phyloP scores from a whole-genome alignment of 768 basidiomycete species.

The Hygrocybe punicea region DNA sequence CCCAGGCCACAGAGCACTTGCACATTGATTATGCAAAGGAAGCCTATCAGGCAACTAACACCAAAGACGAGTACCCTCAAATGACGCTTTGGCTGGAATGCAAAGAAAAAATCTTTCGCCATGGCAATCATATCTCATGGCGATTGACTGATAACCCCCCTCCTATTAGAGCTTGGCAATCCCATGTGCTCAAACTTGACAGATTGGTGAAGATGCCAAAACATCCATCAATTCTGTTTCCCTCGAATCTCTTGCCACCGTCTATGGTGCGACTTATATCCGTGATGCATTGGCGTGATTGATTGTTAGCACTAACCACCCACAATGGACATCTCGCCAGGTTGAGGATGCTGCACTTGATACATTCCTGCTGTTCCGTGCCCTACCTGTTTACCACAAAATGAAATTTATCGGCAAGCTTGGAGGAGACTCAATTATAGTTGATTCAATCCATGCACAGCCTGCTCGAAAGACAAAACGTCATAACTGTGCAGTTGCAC shows the following conservation, averaged over 20 bases:
- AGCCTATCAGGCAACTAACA: slow-evolving; percentile 22
- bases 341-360: neutral
- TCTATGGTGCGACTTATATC: neutral
- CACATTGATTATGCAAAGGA: slow-evolving; percentile 31
- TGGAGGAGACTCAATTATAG: neutral
- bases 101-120: slow-evolving; percentile 32
- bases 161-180: neutral
- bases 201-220: slow-evolving; percentile 16
- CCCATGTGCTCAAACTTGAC: slow-evolving; percentile 7
- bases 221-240: neutral
- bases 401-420: neutral
- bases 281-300: slow-evolving; percentile 2
- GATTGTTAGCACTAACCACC: neutral
- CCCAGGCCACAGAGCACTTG: slow-evolving; percentile 8
- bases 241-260: neutral
- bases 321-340: neutral
- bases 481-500: neutral
- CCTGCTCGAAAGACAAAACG: neutral
- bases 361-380: neutral
- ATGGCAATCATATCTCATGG: slow-evolving; percentile 29
- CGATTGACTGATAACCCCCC: slow-evolving; percentile 3
- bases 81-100: slow-evolving; percentile 41
- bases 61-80: slow-evolving; percentile 32
- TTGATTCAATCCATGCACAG: slow-evolving; percentile 2
- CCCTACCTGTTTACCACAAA: slow-evolving; percentile 1